Conservation (phyloP, 495 filamentous ascomycete species). For the Aspergillus sclerotiicarbonarius region DNA sequence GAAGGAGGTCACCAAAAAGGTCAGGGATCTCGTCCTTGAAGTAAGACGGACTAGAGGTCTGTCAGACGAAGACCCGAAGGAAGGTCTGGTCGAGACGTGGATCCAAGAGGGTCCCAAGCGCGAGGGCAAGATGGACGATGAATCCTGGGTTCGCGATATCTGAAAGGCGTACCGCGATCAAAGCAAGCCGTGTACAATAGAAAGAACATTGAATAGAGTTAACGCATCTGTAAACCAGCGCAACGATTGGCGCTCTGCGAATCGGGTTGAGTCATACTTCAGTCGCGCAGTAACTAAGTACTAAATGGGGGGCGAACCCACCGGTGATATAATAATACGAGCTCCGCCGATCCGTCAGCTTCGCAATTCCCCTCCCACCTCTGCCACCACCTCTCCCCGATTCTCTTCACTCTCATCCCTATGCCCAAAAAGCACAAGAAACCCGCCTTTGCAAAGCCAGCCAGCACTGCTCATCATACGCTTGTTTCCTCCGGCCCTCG, state of each 20-base stretch:
- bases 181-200: neutral
- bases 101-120: slow-evolving; percentile 50
- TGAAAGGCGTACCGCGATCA: slow-evolving; percentile 21
- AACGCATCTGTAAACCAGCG: neutral
- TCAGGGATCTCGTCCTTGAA: slow-evolving; percentile 76
- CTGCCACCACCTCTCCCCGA: slow-evolving; percentile 6
- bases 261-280: neutral
- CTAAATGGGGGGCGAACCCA: too few relatives aligned
- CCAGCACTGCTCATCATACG: slow-evolving; percentile 38
- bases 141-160: slow-evolving; percentile 61
- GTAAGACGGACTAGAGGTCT: slow-evolving; percentile 67
- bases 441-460: slow-evolving; percentile 31
- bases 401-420: slow-evolving; percentile 18
- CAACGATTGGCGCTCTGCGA: neutral
- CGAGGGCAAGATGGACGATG: slow-evolving; percentile 63
- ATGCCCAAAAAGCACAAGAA: slow-evolving; percentile 51
- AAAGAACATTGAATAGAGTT: neutral
- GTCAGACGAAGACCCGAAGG: slow-evolving; percentile 75
- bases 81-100: slow-evolving; percentile 63
- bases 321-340: too few relatives aligned
- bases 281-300: too few relatives aligned
- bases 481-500: slow-evolving; percentile 29
- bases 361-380: slow-evolving; percentile 9
- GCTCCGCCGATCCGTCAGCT: neutral
- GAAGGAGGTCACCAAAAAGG: slow-evolving; percentile 74